phyloP scores from a whole-genome alignment of 2,329 filamentous ascomycete genomes.

The Colletotrichum siamense region DNA sequence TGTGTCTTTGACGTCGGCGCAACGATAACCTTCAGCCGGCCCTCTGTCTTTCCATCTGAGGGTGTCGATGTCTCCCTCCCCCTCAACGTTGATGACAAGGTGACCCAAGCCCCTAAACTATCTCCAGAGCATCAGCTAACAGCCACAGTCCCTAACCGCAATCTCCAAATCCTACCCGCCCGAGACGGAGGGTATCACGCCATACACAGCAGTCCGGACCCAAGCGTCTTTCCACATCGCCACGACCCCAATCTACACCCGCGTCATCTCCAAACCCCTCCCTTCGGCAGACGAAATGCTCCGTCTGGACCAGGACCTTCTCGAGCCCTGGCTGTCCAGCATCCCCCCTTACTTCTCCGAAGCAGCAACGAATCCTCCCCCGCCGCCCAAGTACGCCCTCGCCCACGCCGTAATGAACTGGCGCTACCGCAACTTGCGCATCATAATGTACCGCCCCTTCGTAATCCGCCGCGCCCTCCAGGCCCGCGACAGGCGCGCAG shows the following conservation, averaged over 20 bases:
- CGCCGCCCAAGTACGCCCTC: constrained; percentile 41
- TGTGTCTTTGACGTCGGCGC: constrained; percentile 51
- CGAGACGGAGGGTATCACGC: constrained; percentile 43
- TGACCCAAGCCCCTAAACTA: background rate
- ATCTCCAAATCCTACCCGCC: constrained; percentile 36
- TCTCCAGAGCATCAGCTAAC: background rate
- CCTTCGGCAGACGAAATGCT: constrained; percentile 46
- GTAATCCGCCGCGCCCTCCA: constrained; percentile 42
- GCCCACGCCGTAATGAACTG: constrained; percentile 48
- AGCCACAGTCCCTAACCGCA: constrained; percentile 31
- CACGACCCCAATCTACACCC: constrained; percentile 48
- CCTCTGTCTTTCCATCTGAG: constrained; percentile 31
- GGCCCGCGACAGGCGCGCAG: background rate
- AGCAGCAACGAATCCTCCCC: constrained; percentile 32
- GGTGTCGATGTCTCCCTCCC: constrained; percentile 34
- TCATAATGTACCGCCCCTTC: constrained; percentile 53
- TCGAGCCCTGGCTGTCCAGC: constrained; percentile 41
- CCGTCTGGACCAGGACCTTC: constrained; percentile 40
- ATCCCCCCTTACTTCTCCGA: constrained; percentile 42
- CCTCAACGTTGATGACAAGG: constrained; percentile 34
- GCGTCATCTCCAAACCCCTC: constrained; percentile 48
- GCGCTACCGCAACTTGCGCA: constrained; percentile 48
- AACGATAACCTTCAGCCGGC: constrained; percentile 39
- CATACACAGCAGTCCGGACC: constrained; percentile 46
- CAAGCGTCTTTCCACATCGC: constrained; percentile 51